phyloP scores from a whole-genome alignment of 768 basidiomycete species.

The Boletus bicolor region DNA sequence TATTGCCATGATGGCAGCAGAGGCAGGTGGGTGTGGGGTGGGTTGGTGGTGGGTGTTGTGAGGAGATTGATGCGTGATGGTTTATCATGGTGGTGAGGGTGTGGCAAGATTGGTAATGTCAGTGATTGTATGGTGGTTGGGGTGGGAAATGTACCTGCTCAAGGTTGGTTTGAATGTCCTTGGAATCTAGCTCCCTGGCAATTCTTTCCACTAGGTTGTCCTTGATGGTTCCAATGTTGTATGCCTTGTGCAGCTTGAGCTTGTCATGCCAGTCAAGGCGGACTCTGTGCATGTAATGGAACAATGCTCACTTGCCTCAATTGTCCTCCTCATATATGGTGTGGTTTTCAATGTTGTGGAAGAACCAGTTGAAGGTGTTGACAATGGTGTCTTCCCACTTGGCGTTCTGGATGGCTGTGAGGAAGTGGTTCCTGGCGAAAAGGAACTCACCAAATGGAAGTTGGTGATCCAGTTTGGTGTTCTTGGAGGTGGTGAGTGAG shows the following conservation, averaged over 20 bases:
- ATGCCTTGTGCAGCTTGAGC: background rate
- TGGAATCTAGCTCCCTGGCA: background rate
- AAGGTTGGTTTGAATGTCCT: background rate
- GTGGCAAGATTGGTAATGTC: no score
- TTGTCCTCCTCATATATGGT: background rate
- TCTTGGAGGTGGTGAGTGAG: background rate
- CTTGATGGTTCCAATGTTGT: background rate
- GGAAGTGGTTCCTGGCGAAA: background rate
- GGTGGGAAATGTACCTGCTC: no score
- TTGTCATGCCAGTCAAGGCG: background rate
- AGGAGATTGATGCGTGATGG: no score
- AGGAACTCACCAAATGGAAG: background rate
- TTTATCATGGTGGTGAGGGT: no score
- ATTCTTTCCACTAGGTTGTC: background rate
- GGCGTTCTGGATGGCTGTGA: background rate
- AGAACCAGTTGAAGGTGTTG: background rate
- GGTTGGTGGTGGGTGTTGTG: no score
- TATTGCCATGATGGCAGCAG: no score
- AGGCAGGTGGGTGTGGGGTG: no score
- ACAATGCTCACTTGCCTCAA: background rate
- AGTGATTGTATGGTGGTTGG: no score
- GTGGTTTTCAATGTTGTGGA: background rate
- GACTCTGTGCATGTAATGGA: background rate
- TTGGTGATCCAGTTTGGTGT: background rate
- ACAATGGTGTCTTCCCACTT: background rate